Base-by-base conservation (phyloP, 129 eudicot species). In the Chrysanthemum makinoi region DNA sequence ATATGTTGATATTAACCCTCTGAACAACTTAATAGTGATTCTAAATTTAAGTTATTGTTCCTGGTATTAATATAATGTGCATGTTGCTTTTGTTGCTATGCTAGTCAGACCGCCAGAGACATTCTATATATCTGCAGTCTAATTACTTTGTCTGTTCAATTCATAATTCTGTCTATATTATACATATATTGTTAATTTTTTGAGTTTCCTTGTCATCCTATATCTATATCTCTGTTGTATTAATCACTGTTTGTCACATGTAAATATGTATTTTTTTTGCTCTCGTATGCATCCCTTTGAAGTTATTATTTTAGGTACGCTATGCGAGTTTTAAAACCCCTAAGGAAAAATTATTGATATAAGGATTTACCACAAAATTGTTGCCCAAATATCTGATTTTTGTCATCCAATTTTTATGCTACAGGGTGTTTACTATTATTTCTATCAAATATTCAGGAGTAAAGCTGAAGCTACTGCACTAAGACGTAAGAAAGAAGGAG, bases 401-500 rank as follows among this genome's bases (percentile, higher is more conserved):
- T 70, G 78, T 60, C 65, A 72, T 80, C 43, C 49, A 74, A 75
- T 76, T 82, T 79, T 66, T 70, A 69, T 85, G 85, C 66, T 70
- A 87, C 98, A 94, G 98, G 98, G 98, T 84, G 98, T 94, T 78
- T 94, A 94, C 86, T 94, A 94, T 86, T 94, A 94, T 89, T 94
- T 94, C 95, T 94, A 94, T 87, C 98, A 94, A 94, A 87, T 94
- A 94, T 89, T 94, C 77, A 89, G 98, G 90, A 89, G 80, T 66
- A 94, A 81, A 74, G 98, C 98, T 50, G 97, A 83, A 82, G 83
- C 77, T 68, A 61, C 83, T 69, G 97, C 98, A 79, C 77, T 89
- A 62, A 86, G 81, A 81, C 90, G 81, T 69, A 87, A 77, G 59
- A 89, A 69, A 75, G 92, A 75, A 62, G 97, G 97, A 58, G 63